Conservation (phyloP, 495 filamentous ascomycete species). For the Apodospora peruviana region DNA sequence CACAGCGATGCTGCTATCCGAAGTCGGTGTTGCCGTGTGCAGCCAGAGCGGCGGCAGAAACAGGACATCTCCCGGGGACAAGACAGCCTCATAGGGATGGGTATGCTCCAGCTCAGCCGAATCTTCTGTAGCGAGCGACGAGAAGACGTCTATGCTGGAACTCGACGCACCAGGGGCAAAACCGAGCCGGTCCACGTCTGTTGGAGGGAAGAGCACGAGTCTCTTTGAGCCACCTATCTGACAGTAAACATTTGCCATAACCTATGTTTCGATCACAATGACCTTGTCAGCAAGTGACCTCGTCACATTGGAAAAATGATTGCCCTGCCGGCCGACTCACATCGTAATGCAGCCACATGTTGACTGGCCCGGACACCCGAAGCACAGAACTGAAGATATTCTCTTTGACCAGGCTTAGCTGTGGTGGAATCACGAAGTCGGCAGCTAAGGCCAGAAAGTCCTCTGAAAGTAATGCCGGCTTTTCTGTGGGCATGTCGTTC, state of each 20-base stretch:
- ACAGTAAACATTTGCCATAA: slow-evolving; percentile 86
- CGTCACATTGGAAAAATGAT: too few relatives aligned
- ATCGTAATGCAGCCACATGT: slow-evolving; percentile 92
- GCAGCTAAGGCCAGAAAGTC: slow-evolving; percentile 66
- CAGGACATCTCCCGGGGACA: slow-evolving; percentile 68
- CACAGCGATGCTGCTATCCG: slow-evolving; percentile 63
- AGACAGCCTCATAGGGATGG: slow-evolving; percentile 58
- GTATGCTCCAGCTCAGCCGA: slow-evolving; percentile 42
- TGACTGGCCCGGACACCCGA: slow-evolving; percentile 73
- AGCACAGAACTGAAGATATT: slow-evolving; percentile 76
- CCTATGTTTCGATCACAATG: slow-evolving; percentile 44
- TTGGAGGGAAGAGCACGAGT: slow-evolving; percentile 72
- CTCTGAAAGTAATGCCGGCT: slow-evolving; percentile 57
- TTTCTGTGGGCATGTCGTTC: slow-evolving; percentile 55
- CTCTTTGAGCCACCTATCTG: slow-evolving; percentile 68
- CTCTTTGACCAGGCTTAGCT: slow-evolving; percentile 51
- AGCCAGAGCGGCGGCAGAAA: slow-evolving; percentile 80
- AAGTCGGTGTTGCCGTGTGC: slow-evolving; percentile 67
- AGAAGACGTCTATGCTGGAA: slow-evolving; percentile 67
- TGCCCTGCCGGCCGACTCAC: too few relatives aligned
- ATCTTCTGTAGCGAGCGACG: slow-evolving; percentile 15
- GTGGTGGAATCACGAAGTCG: slow-evolving; percentile 66
- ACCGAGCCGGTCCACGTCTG: slow-evolving; percentile 61
- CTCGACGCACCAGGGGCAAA: slow-evolving; percentile 75
- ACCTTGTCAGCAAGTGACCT: too few relatives aligned